phyloP scores from a whole-genome alignment of 2,329 filamentous ascomycete genomes.

The Ophiostoma sp. region DNA sequence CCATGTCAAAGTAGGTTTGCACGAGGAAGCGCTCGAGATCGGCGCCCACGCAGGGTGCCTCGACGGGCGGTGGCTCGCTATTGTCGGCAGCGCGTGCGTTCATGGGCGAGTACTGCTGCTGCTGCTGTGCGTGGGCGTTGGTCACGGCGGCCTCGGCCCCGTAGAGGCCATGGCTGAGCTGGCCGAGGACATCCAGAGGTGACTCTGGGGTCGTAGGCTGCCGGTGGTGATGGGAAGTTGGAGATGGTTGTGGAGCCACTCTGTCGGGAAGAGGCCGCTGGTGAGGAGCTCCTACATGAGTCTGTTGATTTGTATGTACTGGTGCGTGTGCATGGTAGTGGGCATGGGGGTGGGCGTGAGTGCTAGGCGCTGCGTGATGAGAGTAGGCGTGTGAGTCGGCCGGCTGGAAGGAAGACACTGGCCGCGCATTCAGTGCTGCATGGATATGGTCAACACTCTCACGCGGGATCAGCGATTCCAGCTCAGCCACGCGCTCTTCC shows the following conservation, averaged over 20 bases:
- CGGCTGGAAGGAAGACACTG: background rate
- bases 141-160: background rate
- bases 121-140: background rate
- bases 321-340: background rate
- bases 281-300: background rate
- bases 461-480: constrained; percentile 23
- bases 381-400: background rate
- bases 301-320: background rate
- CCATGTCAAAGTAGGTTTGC: constrained; percentile 29
- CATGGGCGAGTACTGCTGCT: background rate
- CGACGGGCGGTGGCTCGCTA: background rate
- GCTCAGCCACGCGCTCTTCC: constrained; percentile 25
- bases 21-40: constrained; percentile 28
- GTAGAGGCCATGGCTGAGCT: constrained; percentile 6
- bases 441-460: constrained; percentile 28
- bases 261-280: background rate
- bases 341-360: background rate
- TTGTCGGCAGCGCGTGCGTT: background rate
- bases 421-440: background rate
- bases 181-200: background rate
- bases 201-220: background rate
- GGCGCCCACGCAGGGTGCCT: constrained; percentile 6
- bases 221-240: background rate
- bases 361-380: background rate
- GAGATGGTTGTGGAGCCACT: background rate